Percentiles rank a stretch among this genome's conserved stretches.
phyloP scores from a whole-genome alignment of 2,329 filamentous ascomycete genomes.

The Aureobasidium namibiae region DNA sequence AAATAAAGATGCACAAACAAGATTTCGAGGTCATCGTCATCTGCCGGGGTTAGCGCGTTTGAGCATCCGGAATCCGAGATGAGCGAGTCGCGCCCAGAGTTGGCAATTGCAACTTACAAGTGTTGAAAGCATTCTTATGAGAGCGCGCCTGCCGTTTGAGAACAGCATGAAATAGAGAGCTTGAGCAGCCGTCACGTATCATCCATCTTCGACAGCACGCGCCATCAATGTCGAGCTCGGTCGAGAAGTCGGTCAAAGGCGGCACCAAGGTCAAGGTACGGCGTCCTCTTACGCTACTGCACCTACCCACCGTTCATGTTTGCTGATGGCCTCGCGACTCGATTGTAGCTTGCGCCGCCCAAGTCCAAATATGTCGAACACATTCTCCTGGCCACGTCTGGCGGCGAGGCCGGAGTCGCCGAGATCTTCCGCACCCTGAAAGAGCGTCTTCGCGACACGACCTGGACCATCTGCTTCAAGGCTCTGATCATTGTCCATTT shows the following conservation, averaged over 20 bases:
- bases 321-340: not conserved
- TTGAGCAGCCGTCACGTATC: not conserved
- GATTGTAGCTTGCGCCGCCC: constrained; percentile 76
- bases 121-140: not conserved
- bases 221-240: constrained; percentile 69
- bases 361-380: constrained; percentile 99
- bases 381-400: constrained; percentile 89
- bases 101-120: not conserved
- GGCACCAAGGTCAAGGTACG: constrained; percentile 92
- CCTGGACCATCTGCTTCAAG: constrained; percentile 99
- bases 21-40: not conserved
- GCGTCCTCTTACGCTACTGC: not conserved
- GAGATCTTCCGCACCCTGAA: constrained; percentile 93
- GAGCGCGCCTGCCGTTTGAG: not conserved
- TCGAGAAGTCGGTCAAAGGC: constrained; percentile 98
- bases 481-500: constrained; percentile 89
- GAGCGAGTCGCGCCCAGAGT: not conserved
- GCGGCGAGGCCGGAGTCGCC: constrained; percentile 86
- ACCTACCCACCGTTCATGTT: not conserved
- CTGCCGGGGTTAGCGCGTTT: constrained; percentile 1
- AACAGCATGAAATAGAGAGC: constrained; percentile 4
- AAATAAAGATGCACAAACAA: not conserved
- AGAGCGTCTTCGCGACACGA: constrained; percentile 82
- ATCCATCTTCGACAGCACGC: not conserved
- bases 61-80: constrained; percentile 6